Conservation (phyloP, 108 stramenopile species). For the Seminavis robusta region DNA sequence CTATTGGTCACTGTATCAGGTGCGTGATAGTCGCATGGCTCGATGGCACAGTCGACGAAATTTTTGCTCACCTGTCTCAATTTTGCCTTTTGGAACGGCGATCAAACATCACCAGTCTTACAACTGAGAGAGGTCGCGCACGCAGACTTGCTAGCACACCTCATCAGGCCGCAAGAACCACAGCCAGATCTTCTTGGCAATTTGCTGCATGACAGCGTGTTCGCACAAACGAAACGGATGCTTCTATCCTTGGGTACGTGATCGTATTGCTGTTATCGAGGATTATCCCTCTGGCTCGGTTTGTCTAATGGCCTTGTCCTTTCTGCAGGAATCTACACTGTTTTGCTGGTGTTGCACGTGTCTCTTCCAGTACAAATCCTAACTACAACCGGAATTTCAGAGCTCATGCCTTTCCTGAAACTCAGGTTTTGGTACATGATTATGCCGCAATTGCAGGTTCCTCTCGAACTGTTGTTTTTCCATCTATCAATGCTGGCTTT, state of each 20-base stretch:
- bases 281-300: no score
- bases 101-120: no score
- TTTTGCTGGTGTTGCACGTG: constrained; percentile 59
- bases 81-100: no score
- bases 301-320: no score
- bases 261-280: no score
- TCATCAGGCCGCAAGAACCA: constrained; percentile 97
- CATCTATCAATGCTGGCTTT: constrained; percentile 90
- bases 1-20: constrained; percentile 93
- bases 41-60: no score
- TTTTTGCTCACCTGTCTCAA: no score
- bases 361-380: constrained; percentile 61
- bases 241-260: no score
- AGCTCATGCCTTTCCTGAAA: constrained; percentile 45
- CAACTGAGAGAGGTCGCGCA: constrained; percentile 93
- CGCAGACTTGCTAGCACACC: constrained; percentile 81
- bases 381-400: constrained; percentile 25
- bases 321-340: constrained; percentile 66
- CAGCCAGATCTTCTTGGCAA: constrained; percentile 94
- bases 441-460: constrained; percentile 88
- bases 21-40: no score
- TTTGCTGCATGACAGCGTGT: constrained; percentile 82
- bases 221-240: constrained; percentile 87
- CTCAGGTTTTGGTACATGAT: constrained; percentile 78
- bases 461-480: constrained; percentile 86